phyloP scores from a whole-genome alignment of 805 yeast genomes.

The Saccharomyces kudriavzevii region DNA sequence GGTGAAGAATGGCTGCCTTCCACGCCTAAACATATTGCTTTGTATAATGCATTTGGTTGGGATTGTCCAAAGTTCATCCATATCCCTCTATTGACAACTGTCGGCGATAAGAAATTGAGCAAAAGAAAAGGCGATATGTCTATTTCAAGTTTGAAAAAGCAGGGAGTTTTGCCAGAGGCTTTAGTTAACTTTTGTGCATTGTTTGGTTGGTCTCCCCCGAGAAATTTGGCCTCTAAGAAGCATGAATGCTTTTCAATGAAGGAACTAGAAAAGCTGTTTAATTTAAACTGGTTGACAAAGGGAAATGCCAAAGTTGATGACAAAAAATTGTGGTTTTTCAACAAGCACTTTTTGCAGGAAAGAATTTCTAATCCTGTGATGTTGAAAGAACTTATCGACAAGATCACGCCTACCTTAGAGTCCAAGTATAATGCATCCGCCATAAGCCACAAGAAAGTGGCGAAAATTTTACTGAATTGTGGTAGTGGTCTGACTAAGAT shows the following conservation, averaged over 20 bases:
- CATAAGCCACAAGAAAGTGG: constrained; percentile 30
- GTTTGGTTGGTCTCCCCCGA: constrained; percentile 90
- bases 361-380: constrained; percentile 34
- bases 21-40: constrained; percentile 86
- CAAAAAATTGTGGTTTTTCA: constrained; percentile 65
- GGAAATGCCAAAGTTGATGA: constrained; percentile 91
- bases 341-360: constrained; percentile 54
- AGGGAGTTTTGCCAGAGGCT: constrained; percentile 80
- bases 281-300: constrained; percentile 67
- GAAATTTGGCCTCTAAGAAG: constrained; percentile 40
- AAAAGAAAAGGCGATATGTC: constrained; percentile 81
- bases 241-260: constrained; percentile 46
- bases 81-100: constrained; percentile 76
- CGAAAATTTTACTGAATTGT: constrained; percentile 35
- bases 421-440: constrained; percentile 2
- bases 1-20: constrained; percentile 98
- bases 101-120: constrained; percentile 68
- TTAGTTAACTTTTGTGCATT: constrained; percentile 77
- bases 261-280: constrained; percentile 49
- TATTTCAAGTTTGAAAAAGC: constrained; percentile 46
- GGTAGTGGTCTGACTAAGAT: constrained; percentile 46
- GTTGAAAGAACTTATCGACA: constrained; percentile 33
- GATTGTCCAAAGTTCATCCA: constrained; percentile 73
- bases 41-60: constrained; percentile 86
- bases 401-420: constrained; percentile 19